Percentiles rank a stretch among this genome's conserved stretches.
Conservation (phyloP, 2,329 filamentous ascomycete genomes). For the Alternaria brassicicola region DNA sequence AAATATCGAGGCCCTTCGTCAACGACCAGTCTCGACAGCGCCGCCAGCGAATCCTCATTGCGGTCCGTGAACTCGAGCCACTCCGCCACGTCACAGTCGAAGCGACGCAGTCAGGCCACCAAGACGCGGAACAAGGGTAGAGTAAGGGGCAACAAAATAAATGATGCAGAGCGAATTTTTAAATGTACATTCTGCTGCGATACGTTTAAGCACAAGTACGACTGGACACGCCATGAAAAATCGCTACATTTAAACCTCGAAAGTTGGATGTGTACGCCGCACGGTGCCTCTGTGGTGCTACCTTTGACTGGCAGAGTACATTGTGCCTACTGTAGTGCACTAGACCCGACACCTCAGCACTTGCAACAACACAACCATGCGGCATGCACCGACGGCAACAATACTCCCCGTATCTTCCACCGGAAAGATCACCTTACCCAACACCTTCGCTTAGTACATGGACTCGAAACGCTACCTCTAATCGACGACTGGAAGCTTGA, state of each 20-base stretch:
- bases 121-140: constrained; percentile 14
- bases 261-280: constrained; percentile 58
- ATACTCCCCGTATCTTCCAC: constrained; percentile 65
- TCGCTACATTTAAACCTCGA: constrained; percentile 36
- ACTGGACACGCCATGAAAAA: constrained; percentile 39
- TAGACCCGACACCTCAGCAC: constrained; percentile 60
- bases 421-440: constrained; percentile 66
- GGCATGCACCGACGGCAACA: constrained; percentile 67
- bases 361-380: constrained; percentile 63
- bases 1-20: constrained; percentile 52
- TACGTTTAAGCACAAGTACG: constrained; percentile 38
- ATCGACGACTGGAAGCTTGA: constrained; percentile 67
- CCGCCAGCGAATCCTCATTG: constrained; percentile 55
- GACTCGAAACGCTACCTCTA: constrained; percentile 62
- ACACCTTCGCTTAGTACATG: constrained; percentile 63
- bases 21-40: constrained; percentile 50
- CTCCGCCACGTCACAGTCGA: constrained; percentile 50
- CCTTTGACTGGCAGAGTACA: constrained; percentile 59
- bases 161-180: constrained; percentile 25
- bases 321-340: constrained; percentile 62
- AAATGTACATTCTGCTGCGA: constrained; percentile 43
- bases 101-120: constrained; percentile 39
- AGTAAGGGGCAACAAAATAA: constrained; percentile 11
- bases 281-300: constrained; percentile 59
- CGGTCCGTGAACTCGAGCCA: constrained; percentile 54